Evolutionary conservation across 2,329 filamentous ascomycete genomes (phyloP), one percentile per base, ranked within the genome.

Genomic region (Penicillium concentricum): DNA sequence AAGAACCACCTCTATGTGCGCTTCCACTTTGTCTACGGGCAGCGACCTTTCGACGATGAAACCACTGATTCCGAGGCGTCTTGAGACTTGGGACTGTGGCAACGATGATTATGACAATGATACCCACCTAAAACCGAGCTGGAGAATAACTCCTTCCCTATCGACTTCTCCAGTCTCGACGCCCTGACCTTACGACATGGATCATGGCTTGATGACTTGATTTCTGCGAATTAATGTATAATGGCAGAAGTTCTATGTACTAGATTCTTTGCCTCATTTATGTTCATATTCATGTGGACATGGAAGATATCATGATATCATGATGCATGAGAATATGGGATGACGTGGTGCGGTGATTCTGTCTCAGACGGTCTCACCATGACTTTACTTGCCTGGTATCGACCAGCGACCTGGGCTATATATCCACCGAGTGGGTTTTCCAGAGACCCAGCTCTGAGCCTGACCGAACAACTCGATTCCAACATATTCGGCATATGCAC

Each of bases 11-110:
- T 70, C 26, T 72, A 73, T 47, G 54, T 68, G 26, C 50, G 59
- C 5, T 72, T 69, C 50, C 69, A 73, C 46, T 73, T 65, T 48
- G 61, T 73, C 34, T 73, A 72, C 45, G 71, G 66, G 24, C 70
- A 71, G 56, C 60, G 62, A 54, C 70, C 71, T 32, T 20, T 68
- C 30, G 61, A 67, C 9, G 59, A 57, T 22, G 54, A 45, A 15
- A 20, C 38, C 46, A 54, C 37, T 35, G 42, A 51, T 8, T 16
- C 26, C 7, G 37, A 38, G 38, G 48, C 45, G 7, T 26, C 39
- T 47, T 52, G 51, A 59, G 26, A 34, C 32, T 30, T 48, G n/a
- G n/a, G 18, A 13, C 13, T 45, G 26, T 16, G 26, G 45, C n/a
- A 42, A 35, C 15, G 22, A 47, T 32, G 15, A 39, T 39, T 43